These are phyloP conservation scores for Cyclotella cryptica DNA, from an alignment of 108 stramenopile species.

Conservation along the genomic window DNA sequence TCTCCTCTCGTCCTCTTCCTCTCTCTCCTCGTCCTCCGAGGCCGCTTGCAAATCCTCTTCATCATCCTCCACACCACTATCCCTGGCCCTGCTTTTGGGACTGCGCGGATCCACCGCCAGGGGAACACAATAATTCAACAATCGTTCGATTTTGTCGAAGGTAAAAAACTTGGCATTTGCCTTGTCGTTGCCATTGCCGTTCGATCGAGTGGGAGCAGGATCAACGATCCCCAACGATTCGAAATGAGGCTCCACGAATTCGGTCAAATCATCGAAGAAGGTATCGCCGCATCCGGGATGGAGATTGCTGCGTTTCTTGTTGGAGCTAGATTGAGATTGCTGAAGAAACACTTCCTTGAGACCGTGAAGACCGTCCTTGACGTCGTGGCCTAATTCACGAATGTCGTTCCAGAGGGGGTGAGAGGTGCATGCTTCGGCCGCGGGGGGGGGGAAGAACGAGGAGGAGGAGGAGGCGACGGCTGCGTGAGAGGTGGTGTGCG, in stretches of 20 bases:
- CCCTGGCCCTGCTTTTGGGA: constrained; percentile 32
- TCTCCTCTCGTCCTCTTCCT: background rate
- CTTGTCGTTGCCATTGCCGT: background rate
- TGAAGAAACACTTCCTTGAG: constrained; percentile 11
- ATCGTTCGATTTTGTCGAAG: constrained; percentile 41
- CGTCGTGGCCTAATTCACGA: constrained; percentile 1
- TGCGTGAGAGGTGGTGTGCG: constrained; percentile 15
- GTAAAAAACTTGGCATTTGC: constrained; percentile 15
- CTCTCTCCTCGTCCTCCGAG: background rate
- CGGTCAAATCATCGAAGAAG: constrained; percentile 11
- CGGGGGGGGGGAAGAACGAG: background rate
- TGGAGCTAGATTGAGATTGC: background rate
- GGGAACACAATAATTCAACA: constrained; percentile 45
- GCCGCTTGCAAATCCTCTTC: background rate
- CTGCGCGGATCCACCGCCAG: constrained; percentile 49
- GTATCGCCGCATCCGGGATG: background rate
- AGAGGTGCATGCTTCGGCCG: background rate
- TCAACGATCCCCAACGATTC: background rate
- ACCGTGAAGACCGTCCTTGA: constrained; percentile 10
- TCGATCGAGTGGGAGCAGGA: background rate
- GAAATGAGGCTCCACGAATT: constrained; percentile 12
- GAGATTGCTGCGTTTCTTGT: background rate
- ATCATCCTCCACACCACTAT: background rate
- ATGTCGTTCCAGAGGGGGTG: constrained; percentile 17
- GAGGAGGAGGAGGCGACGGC: background rate